These are phyloP conservation scores for Diplocarpon mali DNA, from an alignment of 2,329 filamentous ascomycete species.

Conservation along the genomic window DNA sequence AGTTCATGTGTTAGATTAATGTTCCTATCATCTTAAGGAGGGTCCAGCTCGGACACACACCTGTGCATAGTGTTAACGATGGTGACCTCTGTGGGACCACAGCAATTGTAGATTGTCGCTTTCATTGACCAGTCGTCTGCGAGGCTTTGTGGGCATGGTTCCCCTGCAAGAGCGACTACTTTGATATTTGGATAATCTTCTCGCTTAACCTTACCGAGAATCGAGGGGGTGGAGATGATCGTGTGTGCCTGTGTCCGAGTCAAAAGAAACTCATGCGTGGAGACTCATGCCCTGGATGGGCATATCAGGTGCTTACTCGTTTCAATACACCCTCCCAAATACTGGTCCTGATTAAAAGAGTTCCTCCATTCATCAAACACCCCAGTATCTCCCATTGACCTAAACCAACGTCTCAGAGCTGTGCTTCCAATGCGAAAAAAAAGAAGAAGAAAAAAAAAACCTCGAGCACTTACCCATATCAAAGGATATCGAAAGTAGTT, in stretches of 20 bases:
- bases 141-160: conserved; percentile 38
- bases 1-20: background rate
- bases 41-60: background rate
- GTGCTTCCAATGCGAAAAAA: background rate
- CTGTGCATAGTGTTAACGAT: conserved; percentile 44
- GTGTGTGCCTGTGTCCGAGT: conserved; percentile 27
- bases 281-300: background rate
- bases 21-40: background rate
- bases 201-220: conserved; percentile 39
- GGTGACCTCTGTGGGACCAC: conserved; percentile 48
- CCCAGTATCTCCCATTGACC: conserved; percentile 51
- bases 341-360: conserved; percentile 39
- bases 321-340: conserved; percentile 37
- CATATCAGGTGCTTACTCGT: conserved; percentile 28
- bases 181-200: conserved; percentile 39
- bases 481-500: conserved; percentile 47
- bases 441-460: no score
- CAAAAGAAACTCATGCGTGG: background rate
- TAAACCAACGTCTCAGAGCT: conserved; percentile 19
- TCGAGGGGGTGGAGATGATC: conserved; percentile 44
- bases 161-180: conserved; percentile 43
- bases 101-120: conserved; percentile 43
- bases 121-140: conserved; percentile 44
- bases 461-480: conserved; percentile 43
- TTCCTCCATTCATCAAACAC: conserved; percentile 46